Percentiles rank a stretch among this genome's conserved stretches.
Evolutionary conservation across 768 basidiomycete genomes (phyloP).

Genomic region (Mycena maculata): DNA sequence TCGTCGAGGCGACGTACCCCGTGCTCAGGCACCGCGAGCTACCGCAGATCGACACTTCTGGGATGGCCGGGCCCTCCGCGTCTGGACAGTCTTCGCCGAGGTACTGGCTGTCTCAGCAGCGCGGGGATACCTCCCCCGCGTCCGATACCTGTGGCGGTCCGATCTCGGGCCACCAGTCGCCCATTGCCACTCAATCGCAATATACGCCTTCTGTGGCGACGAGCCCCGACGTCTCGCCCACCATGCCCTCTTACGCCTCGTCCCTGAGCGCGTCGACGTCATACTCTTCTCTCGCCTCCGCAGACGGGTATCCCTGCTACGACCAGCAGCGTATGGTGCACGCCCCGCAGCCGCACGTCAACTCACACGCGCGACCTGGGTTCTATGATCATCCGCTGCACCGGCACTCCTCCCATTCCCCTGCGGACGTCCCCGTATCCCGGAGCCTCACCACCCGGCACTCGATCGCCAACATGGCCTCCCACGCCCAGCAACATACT

Average conservation of each 20-base stretch:
- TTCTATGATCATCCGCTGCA: neutral
- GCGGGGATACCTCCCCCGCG: neutral
- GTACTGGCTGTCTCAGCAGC: neutral
- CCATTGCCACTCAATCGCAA: no score
- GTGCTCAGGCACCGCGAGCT: constrained; percentile 7
- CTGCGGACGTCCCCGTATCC: constrained; percentile 14
- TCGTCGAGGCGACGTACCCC: constrained; percentile 12
- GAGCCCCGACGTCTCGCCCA: no score
- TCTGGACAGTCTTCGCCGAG: neutral
- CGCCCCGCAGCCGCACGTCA: neutral
- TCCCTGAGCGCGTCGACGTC: no score
- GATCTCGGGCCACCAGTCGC: no score
- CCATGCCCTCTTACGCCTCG: no score
- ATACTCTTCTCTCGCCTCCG: no score
- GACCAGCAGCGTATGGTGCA: neutral
- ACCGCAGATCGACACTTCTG: constrained; percentile 19
- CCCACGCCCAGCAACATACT: neutral
- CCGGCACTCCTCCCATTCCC: constrained; percentile 2
- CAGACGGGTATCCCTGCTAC: no score
- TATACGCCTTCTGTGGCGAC: no score
- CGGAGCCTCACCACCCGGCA: constrained; percentile 17
- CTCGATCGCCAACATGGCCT: constrained; percentile 2
- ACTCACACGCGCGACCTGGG: no score
- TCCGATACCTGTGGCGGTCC: neutral
- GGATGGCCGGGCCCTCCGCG: no score